Percentiles rank a stretch among this genome's conserved stretches.
phyloP scores from a whole-genome alignment of 306 rosid species.

The Cyamopsis tetragonoloba region DNA sequence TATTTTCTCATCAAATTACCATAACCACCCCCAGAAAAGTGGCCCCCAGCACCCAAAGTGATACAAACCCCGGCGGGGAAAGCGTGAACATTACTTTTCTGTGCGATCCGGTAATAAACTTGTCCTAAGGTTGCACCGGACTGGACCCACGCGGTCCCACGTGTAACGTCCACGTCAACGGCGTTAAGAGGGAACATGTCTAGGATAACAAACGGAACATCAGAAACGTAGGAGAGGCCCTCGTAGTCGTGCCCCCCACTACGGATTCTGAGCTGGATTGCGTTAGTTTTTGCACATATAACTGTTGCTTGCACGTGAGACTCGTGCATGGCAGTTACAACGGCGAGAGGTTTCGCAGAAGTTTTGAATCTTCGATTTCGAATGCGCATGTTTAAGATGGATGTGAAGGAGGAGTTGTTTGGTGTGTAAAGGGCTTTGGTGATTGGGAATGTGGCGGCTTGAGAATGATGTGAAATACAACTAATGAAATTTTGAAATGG shows the following conservation, averaged over 20 bases:
- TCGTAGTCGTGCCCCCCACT: too few species aligned
- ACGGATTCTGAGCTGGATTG: constrained; percentile 6
- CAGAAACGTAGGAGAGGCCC: background rate
- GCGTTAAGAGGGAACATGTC: background rate
- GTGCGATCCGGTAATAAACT: too few species aligned
- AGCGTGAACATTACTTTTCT: background rate
- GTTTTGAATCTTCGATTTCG: background rate
- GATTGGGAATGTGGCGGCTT: background rate
- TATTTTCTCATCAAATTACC: constrained; percentile 55
- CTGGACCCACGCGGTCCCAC: too few species aligned
- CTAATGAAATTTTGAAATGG: background rate
- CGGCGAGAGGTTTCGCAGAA: background rate
- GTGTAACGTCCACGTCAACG: background rate
- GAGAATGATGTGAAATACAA: background rate
- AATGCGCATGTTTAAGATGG: background rate
- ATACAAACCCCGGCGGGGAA: constrained; percentile 49
- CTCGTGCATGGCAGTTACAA: background rate
- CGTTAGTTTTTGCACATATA: background rate
- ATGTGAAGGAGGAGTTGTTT: background rate
- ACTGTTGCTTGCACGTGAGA: constrained; percentile 5
- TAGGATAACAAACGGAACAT: background rate
- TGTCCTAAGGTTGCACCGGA: too few species aligned
- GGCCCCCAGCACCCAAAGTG: constrained; percentile 56
- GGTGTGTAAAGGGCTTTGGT: background rate
- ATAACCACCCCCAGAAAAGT: constrained; percentile 59